These are phyloP conservation scores for Colletotrichum sp. DNA, from an alignment of 2,329 filamentous ascomycete genomes.

Conservation along the genomic window DNA sequence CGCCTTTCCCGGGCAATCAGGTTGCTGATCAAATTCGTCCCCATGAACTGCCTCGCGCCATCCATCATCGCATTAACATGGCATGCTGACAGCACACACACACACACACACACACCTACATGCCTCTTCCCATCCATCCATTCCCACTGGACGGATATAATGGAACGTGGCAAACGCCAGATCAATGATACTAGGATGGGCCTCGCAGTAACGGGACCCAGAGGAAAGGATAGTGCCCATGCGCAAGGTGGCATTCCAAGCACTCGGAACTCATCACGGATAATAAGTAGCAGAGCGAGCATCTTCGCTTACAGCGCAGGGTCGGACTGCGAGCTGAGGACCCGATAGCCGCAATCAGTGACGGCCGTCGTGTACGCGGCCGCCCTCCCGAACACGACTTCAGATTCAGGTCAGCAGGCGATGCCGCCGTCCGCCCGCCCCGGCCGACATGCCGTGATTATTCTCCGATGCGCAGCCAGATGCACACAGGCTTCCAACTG, in stretches of 20 bases:
- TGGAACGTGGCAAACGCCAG: not conserved
- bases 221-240: not conserved
- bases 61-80: not conserved
- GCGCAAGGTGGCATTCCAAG: not conserved
- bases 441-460: not conserved
- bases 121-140: not conserved
- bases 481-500: not conserved
- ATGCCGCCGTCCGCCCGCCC: not conserved
- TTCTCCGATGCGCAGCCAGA: not conserved
- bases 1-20: not conserved
- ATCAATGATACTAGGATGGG: not conserved
- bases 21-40: not conserved
- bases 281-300: not conserved
- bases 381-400: not conserved
- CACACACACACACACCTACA: not conserved
- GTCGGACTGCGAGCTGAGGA: not conserved
- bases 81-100: not conserved
- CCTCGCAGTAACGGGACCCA: not conserved
- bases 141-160: not conserved
- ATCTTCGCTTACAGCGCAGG: not conserved
- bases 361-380: not conserved
- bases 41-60: not conserved
- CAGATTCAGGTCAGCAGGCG: not conserved
- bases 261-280: not conserved
- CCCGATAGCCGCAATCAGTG: not conserved